Conservation (phyloP, 768 basidiomycete genomes). For the Termitomyces sp. region DNA sequence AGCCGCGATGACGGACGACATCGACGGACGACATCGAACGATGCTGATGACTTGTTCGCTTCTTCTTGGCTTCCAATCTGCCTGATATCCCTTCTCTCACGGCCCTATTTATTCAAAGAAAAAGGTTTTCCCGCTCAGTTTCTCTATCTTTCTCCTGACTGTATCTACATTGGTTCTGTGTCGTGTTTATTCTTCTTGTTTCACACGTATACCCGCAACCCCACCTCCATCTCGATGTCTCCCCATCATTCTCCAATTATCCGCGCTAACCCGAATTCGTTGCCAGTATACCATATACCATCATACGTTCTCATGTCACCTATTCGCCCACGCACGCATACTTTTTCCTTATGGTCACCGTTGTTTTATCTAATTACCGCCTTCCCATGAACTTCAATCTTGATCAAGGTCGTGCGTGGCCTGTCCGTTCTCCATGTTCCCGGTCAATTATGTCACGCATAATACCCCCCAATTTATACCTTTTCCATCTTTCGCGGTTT, state of each 20-base stretch:
- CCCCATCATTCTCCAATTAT: not conserved
- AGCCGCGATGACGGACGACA: conserved; percentile 1
- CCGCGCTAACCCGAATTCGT: not conserved
- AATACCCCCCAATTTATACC: not conserved
- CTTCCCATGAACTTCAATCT: conserved; percentile 7
- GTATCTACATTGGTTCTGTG: not conserved
- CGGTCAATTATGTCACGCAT: not conserved
- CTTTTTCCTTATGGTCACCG: not conserved
- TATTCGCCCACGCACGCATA: conserved; percentile 7
- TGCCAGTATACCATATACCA: conserved; percentile 14
- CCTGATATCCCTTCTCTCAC: not conserved
- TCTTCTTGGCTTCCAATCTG: not conserved
- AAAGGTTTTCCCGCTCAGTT: not conserved
- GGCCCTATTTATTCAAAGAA: conserved; percentile 3
- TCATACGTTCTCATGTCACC: conserved; percentile 5
- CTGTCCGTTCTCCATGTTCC: not conserved
- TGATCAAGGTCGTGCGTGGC: conserved; percentile 10
- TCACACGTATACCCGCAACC: conserved; percentile 1
- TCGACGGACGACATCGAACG: conserved; percentile 10
- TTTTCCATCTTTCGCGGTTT: not conserved
- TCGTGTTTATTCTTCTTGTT: not conserved
- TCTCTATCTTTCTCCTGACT: not conserved
- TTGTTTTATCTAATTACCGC: not conserved
- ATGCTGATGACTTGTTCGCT: conserved; percentile 3
- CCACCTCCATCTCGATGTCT: not conserved